phyloP scores from a whole-genome alignment of 2,329 filamentous ascomycete genomes.

The Malbranchea cinnamomea region DNA sequence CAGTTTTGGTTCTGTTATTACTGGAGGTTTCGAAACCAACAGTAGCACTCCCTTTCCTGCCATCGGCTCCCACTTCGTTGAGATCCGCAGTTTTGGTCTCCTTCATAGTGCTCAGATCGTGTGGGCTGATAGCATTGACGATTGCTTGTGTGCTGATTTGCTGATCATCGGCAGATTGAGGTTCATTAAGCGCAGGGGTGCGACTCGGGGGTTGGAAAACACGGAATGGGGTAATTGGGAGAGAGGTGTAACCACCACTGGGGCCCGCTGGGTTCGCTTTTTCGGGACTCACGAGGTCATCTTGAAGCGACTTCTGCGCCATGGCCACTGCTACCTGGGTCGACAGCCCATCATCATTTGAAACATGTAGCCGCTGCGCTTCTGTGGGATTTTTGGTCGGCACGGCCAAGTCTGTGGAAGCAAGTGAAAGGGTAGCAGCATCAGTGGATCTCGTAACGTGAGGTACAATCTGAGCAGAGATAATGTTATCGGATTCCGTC shows the following conservation, averaged over 20 bases:
- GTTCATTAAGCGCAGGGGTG: background rate
- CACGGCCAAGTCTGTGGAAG: constrained; percentile 21
- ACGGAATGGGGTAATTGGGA: constrained; percentile 17
- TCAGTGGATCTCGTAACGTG: constrained; percentile 17
- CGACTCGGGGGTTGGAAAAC: no score
- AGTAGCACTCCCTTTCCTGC: no score
- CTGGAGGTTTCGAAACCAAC: no score
- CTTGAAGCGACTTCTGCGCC: constrained; percentile 26
- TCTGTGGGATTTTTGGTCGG: constrained; percentile 14
- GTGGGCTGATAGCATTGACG: constrained; percentile 26
- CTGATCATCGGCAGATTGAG: constrained; percentile 11
- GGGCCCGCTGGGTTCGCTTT: constrained; percentile 8
- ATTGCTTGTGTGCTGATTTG: constrained; percentile 27
- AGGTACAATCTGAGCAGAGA: constrained; percentile 24
- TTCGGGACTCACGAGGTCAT: constrained; percentile 20
- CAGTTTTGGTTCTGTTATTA: no score
- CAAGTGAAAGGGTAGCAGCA: no score
- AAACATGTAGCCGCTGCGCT: constrained; percentile 10
- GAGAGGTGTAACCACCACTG: constrained; percentile 1
- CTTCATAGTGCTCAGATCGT: constrained; percentile 22
- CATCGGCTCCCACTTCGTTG: no score
- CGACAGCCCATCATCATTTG: constrained; percentile 21
- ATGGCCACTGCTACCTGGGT: constrained; percentile 26
- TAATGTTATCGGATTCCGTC: constrained; percentile 17
- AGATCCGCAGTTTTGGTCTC: constrained; percentile 11